Percentiles rank a stretch among this genome's conserved stretches.
Evolutionary conservation across 257 asterid species (phyloP).

Genomic region (Ehretia macrophylla): DNA sequence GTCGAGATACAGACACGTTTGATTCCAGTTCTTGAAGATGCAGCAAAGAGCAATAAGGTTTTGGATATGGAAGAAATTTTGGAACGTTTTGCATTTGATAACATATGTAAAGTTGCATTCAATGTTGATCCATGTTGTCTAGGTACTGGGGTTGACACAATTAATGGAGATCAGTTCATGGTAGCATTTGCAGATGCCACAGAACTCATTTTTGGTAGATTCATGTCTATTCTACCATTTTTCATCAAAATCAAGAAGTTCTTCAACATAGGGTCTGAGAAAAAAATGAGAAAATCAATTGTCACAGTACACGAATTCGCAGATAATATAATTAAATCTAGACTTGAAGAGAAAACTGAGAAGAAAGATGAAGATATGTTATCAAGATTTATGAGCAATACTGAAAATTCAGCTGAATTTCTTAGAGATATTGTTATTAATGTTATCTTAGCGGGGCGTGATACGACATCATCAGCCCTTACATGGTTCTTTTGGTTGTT

Average conservation of each 20-base stretch:
- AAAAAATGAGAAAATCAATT: constrained; percentile 16
- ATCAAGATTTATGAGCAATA: constrained; percentile 39
- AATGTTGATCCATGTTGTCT: constrained; percentile 45
- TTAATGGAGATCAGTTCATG: background rate
- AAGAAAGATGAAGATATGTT: constrained; percentile 34
- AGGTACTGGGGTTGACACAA: constrained; percentile 23
- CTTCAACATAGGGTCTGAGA: constrained; percentile 46
- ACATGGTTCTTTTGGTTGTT: constrained; percentile 18
- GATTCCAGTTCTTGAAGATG: constrained; percentile 36
- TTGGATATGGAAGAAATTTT: constrained; percentile 65
- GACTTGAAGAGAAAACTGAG: background rate
- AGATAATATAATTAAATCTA: constrained; percentile 6
- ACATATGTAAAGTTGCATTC: constrained; percentile 39
- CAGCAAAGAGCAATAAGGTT: constrained; percentile 3
- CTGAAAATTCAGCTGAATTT: constrained; percentile 3
- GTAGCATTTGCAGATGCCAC: constrained; percentile 8
- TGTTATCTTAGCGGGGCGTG: constrained; percentile 15
- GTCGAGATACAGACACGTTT: constrained; percentile 30
- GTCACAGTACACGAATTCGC: constrained; percentile 42
- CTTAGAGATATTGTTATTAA: constrained; percentile 15
- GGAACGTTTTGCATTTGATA: constrained; percentile 54
- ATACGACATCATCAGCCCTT: constrained; percentile 15
- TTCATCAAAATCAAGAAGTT: constrained; percentile 42
- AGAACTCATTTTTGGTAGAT: background rate
- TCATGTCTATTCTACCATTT: constrained; percentile 26